Base-by-base conservation (phyloP, 2,329 filamentous ascomycete genomes). In the Alternaria sp. region DNA sequence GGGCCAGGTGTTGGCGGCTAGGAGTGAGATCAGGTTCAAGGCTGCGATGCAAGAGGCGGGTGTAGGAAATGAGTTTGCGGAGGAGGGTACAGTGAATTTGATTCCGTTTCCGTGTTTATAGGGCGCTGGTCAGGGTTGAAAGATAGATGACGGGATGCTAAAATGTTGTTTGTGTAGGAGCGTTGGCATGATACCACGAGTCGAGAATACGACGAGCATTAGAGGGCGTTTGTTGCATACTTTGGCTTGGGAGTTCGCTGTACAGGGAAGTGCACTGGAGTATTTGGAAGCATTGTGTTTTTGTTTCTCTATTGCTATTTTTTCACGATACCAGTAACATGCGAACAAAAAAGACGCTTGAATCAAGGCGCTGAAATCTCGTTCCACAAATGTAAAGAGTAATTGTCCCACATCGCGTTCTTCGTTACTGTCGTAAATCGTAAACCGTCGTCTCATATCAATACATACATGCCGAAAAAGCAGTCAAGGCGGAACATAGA, bases 1-100 rank as follows among this genome's bases (percentile, higher is more conserved):
- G 1, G 70, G 73, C 8, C 73, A 75, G 54, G 70, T 75, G 20
- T 49, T 76, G 42, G 67, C 73, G 49, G 71, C 67, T 28, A 68
- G 72, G 57, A 72, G 63, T 26, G 71, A 75, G 54, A 63, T 72
- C 7, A 58, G 66, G 53, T 63, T 75, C 36, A 65, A 66, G 32
- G 63, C 60, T 2, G 59, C 71, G 58, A 32, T 74, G 43, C 59
- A 53, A 26, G 63, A 64, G 5, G 59, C 71, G 24, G 69, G 70
- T 28, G 63, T 52, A 12, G 42, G 53, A 5, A 53, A 54, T 6
- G 61, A 64, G n/a, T 38, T 52, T 24, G 41, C 46, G 11, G 28
- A 43, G 8, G 46, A 56, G 47, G 57, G 57, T 11, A 26, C 41
- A 26, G 53, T 60, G 5, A 52, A 53, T 43, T 11, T 59, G 56